Base-by-base conservation (phyloP, 768 basidiomycete species). In the Auricularia cornea region DNA sequence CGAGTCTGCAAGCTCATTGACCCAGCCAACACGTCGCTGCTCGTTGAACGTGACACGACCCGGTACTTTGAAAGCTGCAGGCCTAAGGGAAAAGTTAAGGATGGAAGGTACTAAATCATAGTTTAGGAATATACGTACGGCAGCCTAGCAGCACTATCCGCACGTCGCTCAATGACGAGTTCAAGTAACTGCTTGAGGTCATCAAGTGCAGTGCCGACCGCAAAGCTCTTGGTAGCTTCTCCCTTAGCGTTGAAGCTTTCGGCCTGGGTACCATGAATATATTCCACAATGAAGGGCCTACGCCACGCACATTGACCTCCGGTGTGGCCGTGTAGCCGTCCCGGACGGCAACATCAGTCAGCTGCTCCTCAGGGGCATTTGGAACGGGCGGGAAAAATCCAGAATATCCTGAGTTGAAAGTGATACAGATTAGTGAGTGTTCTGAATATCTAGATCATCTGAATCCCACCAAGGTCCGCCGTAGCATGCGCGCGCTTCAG, bases 11-110 rank as follows among this genome's bases (percentile, higher is more conserved):
- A 94, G 81, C 69, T 92, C 90, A 8, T 84, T 81, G 69, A 92
- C 90, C 92, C 92, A 94, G 6, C 87, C 79, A 63, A 86, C 82
- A n/a, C 88, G 81, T 71, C 89, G 90, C 5, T 85, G 76, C 67
- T 92, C 90, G 60, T 88, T 92, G 14, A 89, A 75, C 1, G 92
- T 93, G 4, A 91, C 89, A 68, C 92, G 78, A n/a, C 87, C 84
- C 0, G 92, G 92, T 67, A 93, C 83, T 60, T 87, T 88, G 73
- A 91, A 94, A 1, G 86, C 81, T 28, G 85, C 85, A 4, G 81
- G 64, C 16, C 90, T 89, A 66, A n/a, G n/a, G 8, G 35, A 10
- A 5, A n/a, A 38, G 18, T 10, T 68, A 60, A 8, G 30, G 62
- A 20, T 23, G n/a, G n/a, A n/a, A n/a, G n/a, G 23, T 16, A 3